Evolutionary conservation across 2,329 filamentous ascomycete genomes (phyloP).

Genomic region (Colletotrichum gloeosporioides): DNA sequence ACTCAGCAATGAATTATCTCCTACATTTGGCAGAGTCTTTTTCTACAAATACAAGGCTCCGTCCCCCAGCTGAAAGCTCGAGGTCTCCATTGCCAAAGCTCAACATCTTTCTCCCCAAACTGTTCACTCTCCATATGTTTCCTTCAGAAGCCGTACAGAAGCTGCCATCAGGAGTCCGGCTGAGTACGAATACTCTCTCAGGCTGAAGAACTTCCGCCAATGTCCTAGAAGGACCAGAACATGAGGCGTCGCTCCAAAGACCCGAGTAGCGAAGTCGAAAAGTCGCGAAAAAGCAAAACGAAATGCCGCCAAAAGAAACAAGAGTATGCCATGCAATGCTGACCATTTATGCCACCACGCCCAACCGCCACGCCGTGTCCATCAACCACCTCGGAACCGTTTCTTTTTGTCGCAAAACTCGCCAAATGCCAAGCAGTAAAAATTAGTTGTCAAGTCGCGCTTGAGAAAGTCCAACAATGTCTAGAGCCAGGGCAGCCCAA

Average conservation of each 20-base stretch:
- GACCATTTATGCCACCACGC: conserved; percentile 16
- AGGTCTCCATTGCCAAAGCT: background rate
- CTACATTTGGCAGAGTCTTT: background rate
- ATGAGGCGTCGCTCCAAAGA: background rate
- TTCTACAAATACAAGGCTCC: conserved; percentile 15
- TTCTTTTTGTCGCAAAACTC: conserved; percentile 12
- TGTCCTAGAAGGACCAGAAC: background rate
- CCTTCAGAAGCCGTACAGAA: background rate
- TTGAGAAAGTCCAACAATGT: conserved; percentile 17
- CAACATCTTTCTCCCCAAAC: background rate
- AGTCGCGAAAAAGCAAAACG: background rate
- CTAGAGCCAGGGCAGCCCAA: background rate
- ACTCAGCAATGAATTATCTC: conserved; percentile 14
- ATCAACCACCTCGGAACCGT: conserved; percentile 5
- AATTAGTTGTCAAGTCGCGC: conserved; percentile 20
- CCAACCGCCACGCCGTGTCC: conserved; percentile 13
- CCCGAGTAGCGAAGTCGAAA: background rate
- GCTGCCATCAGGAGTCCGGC: background rate
- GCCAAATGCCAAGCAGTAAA: conserved; percentile 12
- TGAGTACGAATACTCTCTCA: background rate
- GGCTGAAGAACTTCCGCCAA: background rate
- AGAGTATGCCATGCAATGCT: conserved; percentile 20
- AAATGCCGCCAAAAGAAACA: conserved; percentile 9
- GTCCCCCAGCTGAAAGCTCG: background rate
- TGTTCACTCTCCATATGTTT: background rate